phyloP scores from a whole-genome alignment of 352 stramenopile species.

The Thalassiosira hispida region DNA sequence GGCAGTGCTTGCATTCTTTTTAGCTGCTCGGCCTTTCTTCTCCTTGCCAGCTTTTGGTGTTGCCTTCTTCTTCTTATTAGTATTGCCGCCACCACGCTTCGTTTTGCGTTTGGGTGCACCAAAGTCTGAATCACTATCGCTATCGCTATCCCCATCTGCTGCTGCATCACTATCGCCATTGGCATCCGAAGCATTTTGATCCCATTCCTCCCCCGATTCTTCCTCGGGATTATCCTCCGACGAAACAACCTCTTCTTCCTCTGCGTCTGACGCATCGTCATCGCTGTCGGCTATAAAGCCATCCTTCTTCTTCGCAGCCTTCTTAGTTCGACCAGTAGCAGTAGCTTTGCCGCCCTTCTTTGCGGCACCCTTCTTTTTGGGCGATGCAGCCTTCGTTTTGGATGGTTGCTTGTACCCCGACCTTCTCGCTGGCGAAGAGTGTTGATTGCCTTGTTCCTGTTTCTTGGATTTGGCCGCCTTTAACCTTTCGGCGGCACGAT shows the following conservation, averaged over 20 bases:
- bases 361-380: background rate
- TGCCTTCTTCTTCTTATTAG: background rate
- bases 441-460: background rate
- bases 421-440: background rate
- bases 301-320: background rate
- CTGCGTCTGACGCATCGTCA: background rate
- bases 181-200: background rate
- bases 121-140: constrained; percentile 25
- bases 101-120: background rate
- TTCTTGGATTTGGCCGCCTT: constrained; percentile 8
- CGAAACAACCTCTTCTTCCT: background rate
- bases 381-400: background rate
- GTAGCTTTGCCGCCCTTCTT: background rate
- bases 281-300: background rate
- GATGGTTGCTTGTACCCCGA: constrained; percentile 23
- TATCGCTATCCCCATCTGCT: constrained; percentile 6
- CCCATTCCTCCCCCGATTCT: background rate
- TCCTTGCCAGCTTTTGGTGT: background rate
- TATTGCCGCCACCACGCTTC: background rate
- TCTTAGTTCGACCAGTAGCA: background rate
- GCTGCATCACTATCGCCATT: background rate
- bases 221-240: background rate
- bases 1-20: no score
- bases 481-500: background rate
- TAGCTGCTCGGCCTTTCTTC: background rate